Conservation (phyloP, 495 filamentous ascomycete species). For the Neurospora tetraspora region DNA sequence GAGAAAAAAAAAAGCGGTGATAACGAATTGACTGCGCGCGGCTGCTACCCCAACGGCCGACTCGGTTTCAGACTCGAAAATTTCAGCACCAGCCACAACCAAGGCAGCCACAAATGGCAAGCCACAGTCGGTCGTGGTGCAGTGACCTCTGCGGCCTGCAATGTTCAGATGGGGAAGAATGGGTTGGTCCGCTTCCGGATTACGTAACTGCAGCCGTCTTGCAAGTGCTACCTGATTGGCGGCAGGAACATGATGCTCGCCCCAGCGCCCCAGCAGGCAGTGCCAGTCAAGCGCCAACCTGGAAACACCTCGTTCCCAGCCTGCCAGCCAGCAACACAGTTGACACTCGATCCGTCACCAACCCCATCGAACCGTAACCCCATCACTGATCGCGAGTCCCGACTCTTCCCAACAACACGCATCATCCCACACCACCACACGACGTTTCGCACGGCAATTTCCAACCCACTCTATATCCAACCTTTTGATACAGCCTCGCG, state of each 20-base stretch:
- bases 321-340: conserved; percentile 7
- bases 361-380: conserved; percentile 10
- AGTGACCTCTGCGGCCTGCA: neutral
- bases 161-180: conserved; percentile 8
- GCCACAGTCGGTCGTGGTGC: neutral
- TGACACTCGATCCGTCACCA: conserved; percentile 16
- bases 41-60: neutral
- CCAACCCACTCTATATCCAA: neutral
- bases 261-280: conserved; percentile 16
- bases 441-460: neutral
- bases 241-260: conserved; percentile 11
- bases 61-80: neutral
- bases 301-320: conserved; percentile 32
- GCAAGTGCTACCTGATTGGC: neutral
- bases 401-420: conserved; percentile 6
- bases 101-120: neutral
- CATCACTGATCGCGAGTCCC: conserved; percentile 11
- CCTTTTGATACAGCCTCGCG: conserved; percentile 20
- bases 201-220: conserved; percentile 15
- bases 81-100: neutral
- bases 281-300: conserved; percentile 28
- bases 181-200: conserved; percentile 14
- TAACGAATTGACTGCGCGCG: neutral
- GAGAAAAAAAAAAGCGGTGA: neutral
- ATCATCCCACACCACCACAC: conserved; percentile 10